Base-by-base conservation (phyloP, 2,329 filamentous ascomycete species). In the Incumbomyces delicatus region DNA sequence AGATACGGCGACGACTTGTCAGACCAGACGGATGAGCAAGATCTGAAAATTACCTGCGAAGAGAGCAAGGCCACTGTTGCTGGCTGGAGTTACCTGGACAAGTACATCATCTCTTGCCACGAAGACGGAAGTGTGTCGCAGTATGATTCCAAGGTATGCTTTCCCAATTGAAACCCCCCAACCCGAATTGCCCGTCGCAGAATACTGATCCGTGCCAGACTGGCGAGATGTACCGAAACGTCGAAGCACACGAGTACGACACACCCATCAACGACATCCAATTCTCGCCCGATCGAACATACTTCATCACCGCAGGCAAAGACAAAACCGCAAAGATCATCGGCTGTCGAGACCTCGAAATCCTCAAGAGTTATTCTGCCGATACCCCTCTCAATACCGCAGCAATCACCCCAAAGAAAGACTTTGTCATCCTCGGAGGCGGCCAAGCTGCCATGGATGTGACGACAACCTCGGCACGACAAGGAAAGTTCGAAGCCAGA, bases 361-460 rank as follows among this genome's bases (percentile, higher is more conserved):
- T 95, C 55, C 77, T 98, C 60, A 98, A 98, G 76, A 94, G 85
- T 57, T 98, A 94, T 71, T 64, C 77, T 55, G 76, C 88, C 71
- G 92, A 98, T 64, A 98, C 92, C 3, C 90, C 92, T 30, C 82
- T 98, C 57, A 98, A 98, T 80, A 92, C 85, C 65, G 92, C 92
- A 57, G 80, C 83, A 61, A 92, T 98, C 59, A 95, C 89, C 12
- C 81, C 86, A 46, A 92, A 94, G 71, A 96, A 96, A 74, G 88
- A 96, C 65, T 98, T 87, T 64, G 90, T 98, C 57, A 94, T 98
- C 63, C 83, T 98, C 37, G 92, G 92, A 60, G 92, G 92, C 80
- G 92, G 92, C 60, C 92, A 98, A 73, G 92, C 89, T 55, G 92
- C 92, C 64, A 95, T 95, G 87, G 90, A 96, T 64, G 92, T 98